Evolutionary conservation across 345 rosid genomes (phyloP).

Genomic region (Arabis alpina): DNA sequence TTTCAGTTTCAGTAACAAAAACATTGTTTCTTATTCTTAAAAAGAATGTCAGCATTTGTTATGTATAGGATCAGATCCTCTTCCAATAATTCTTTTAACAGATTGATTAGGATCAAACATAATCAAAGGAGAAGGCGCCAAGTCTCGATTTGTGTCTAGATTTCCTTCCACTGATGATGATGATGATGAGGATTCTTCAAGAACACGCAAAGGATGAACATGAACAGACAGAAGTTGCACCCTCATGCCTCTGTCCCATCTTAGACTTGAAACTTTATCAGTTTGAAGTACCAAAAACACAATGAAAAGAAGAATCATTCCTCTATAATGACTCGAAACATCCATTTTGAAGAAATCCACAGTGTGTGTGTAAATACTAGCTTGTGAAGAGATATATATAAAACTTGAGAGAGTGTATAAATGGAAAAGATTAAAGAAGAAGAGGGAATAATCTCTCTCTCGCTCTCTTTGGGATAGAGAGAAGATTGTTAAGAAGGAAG

Average conservation of each 20-base stretch:
- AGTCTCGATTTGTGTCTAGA: constrained; percentile 35
- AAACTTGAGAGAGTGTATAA: constrained; percentile 45
- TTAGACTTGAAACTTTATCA: constrained; percentile 48
- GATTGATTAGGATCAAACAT: constrained; percentile 65
- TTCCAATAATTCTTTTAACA: constrained; percentile 63
- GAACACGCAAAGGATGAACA: constrained; percentile 46
- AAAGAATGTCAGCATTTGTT: constrained; percentile 58
- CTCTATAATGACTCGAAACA: constrained; percentile 36
- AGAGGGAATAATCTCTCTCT: constrained; percentile 58
- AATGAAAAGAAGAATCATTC: constrained; percentile 47
- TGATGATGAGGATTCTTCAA: constrained; percentile 39
- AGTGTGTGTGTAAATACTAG: constrained; percentile 24
- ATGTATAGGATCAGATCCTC: constrained; percentile 93
- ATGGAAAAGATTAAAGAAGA: constrained; percentile 43
- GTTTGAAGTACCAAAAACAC: constrained; percentile 46
- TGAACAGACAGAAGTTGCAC: constrained; percentile 37
- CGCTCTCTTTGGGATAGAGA: constrained; percentile 15
- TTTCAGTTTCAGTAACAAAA: constrained; percentile 22
- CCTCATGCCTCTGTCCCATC: constrained; percentile 44
- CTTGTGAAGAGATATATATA: constrained; percentile 6
- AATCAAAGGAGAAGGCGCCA: constrained; percentile 60
- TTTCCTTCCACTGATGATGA: constrained; percentile 40
- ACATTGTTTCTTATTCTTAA: background rate
- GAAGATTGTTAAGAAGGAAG: constrained; percentile 45
- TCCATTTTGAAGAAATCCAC: constrained; percentile 48